phyloP scores from a whole-genome alignment of 2,329 filamentous ascomycete genomes.

The Ophiostoma australiae region DNA sequence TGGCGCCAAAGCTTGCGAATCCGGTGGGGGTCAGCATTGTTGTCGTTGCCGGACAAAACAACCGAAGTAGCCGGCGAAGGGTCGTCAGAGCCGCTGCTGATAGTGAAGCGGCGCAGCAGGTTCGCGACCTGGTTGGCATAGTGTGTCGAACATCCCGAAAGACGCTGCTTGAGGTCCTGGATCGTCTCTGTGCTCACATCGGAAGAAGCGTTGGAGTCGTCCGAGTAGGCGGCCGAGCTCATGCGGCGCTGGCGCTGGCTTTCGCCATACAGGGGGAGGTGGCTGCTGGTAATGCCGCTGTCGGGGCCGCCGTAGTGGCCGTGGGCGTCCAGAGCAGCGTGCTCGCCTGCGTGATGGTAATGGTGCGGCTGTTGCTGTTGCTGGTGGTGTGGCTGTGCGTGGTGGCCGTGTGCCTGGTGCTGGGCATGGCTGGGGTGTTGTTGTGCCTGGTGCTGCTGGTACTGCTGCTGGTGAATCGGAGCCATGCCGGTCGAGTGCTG shows the following conservation, averaged over 20 bases:
- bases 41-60: conserved; percentile 17
- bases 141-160: conserved; percentile 34
- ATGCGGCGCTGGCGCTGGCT: conserved; percentile 23
- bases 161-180: conserved; percentile 35
- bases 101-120: conserved; percentile 30
- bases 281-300: conserved; percentile 21
- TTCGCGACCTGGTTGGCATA: conserved; percentile 31
- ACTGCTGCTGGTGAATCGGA: conserved; percentile 19
- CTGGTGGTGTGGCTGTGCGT: conserved; percentile 16
- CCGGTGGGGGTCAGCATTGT: conserved; percentile 22
- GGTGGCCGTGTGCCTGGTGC: conserved; percentile 16
- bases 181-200: conserved; percentile 31
- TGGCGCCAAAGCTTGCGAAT: conserved; percentile 25
- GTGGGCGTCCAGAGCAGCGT: conserved; percentile 14
- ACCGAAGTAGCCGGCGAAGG: conserved; percentile 12
- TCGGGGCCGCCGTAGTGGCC: conserved; percentile 10
- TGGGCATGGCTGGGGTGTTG: conserved; percentile 15
- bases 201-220: conserved; percentile 27
- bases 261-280: conserved; percentile 22
- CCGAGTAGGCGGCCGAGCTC: conserved; percentile 26
- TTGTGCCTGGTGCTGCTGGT: conserved; percentile 18
- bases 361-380: conserved; percentile 16
- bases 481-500: conserved; percentile 20
- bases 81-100: conserved; percentile 29
- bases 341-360: conserved; percentile 17